Evolutionary conservation across 257 asterid genomes (phyloP).

Genomic region (Solanum clarkiae): DNA sequence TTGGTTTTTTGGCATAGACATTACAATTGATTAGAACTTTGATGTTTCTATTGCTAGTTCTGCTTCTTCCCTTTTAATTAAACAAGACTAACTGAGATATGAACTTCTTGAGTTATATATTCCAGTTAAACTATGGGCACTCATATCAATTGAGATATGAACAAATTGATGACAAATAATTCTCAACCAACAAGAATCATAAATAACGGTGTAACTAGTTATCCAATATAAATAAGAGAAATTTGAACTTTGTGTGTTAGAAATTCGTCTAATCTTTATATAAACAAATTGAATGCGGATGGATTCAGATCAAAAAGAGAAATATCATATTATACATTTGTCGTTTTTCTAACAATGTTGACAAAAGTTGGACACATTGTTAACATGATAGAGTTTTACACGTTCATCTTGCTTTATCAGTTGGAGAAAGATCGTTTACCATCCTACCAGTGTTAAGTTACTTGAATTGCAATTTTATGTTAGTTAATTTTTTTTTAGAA

Average conservation of each 20-base stretch:
- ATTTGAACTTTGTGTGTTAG: background rate
- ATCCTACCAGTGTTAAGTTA: background rate
- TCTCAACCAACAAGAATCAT: background rate
- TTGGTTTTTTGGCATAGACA: background rate
- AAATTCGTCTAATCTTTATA: background rate
- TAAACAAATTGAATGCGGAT: background rate
- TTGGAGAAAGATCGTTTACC: background rate
- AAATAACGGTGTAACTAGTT: background rate
- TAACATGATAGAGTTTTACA: background rate
- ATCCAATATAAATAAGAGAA: background rate
- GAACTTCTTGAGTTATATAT: background rate
- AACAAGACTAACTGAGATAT: background rate
- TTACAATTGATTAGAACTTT: background rate
- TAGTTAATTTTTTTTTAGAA: background rate
- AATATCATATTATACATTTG: background rate
- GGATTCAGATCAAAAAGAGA: background rate
- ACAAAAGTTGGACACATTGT: background rate
- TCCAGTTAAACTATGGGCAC: background rate
- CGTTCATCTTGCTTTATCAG: background rate
- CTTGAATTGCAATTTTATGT: background rate
- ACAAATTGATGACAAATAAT: background rate
- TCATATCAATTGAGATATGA: background rate
- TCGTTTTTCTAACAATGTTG: background rate
- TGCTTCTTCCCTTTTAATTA: background rate
- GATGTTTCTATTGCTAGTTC: background rate